Conservation (phyloP, 2,329 filamentous ascomycete genomes). For the Neonectria faginata region DNA sequence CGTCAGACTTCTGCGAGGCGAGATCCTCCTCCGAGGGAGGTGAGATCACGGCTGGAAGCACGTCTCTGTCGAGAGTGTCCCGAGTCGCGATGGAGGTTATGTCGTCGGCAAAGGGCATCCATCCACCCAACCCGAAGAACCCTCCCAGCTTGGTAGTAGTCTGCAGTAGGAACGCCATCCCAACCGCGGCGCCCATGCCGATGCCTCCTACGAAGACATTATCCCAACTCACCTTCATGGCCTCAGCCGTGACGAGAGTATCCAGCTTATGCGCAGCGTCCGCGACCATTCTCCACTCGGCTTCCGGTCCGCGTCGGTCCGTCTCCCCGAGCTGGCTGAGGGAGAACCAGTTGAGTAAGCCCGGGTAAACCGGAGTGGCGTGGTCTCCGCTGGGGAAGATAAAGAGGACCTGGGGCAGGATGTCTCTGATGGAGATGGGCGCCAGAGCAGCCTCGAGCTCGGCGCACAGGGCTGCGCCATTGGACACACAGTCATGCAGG, state of each 20-base stretch:
- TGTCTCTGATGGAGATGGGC: not conserved
- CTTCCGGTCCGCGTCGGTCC: not conserved
- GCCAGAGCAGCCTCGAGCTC: not conserved
- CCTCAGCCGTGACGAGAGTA: constrained; percentile 13
- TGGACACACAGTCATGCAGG: constrained; percentile 21
- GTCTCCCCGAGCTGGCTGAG: not conserved
- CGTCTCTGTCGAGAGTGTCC: not conserved
- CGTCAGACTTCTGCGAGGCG: not conserved
- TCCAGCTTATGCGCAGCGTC: constrained; percentile 2
- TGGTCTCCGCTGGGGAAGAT: constrained; percentile 18
- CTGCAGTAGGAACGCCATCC: constrained; percentile 15
- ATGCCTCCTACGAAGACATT: constrained; percentile 27
- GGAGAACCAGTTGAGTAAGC: constrained; percentile 11
- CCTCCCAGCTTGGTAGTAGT: constrained; percentile 8
- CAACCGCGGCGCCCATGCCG: constrained; percentile 18
- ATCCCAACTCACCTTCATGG: not conserved
- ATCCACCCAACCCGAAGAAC: constrained; percentile 22
- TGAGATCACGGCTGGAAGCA: not conserved
- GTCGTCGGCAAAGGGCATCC: constrained; percentile 22
- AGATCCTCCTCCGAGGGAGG: not conserved
- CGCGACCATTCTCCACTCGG: constrained; percentile 4
- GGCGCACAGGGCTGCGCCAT: not conserved
- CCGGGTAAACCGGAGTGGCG: not conserved
- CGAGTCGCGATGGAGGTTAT: constrained; percentile 7
- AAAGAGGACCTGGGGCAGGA: constrained; percentile 10